Base-by-base conservation (phyloP, 1,284 basidiomycete species). In the Ustilago lituana region DNA sequence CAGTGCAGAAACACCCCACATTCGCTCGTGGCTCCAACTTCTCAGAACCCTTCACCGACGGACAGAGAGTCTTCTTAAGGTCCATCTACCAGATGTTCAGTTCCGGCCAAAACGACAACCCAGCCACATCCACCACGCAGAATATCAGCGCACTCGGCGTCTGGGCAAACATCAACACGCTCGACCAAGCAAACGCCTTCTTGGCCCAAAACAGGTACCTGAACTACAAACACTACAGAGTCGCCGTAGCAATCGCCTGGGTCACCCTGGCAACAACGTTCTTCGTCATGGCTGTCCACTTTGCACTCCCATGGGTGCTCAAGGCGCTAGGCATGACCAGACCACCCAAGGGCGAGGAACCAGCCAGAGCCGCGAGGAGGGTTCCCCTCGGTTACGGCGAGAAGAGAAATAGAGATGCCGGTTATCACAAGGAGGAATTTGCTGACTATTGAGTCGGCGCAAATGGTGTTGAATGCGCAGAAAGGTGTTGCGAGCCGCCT, bases 281-380 rank as follows among this genome's bases (percentile, higher is more conserved):
- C 71, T 69, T 77, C 12, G 67, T 64, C n/a, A 76, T 72, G 59
- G 63, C 58, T 15, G 75, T 77, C n/a, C 75, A 77, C 58, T 77
- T 76, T 51, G 65, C 69, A 1, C 40, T 77, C 9, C 75, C 75
- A 4, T 27, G 72, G 12, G 64, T 73, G 27, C 39, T 71, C 24
- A 68, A 74, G 43, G 52, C 57, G 1, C n/a, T 74, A 15, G 73
- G 73, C 24, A 68, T 74, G 60, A 72, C 67, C 9, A 55, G 67
- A 17, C 67, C 67, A 3, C 67, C 68, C 22, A 71, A 61, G 55
- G 63, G 50, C 15, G 37, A 66, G 22, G 31, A 51, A 39, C 32
- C 51, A 1, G 40, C 40, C 2, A 40, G 49, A 36, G 12, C 43
- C 7, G 37, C 22, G 12, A 23, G n/a, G 9, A 61, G 39, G 19